Conservation (phyloP, 1,139 yeast genomes). For the Pneumocystis murina region DNA sequence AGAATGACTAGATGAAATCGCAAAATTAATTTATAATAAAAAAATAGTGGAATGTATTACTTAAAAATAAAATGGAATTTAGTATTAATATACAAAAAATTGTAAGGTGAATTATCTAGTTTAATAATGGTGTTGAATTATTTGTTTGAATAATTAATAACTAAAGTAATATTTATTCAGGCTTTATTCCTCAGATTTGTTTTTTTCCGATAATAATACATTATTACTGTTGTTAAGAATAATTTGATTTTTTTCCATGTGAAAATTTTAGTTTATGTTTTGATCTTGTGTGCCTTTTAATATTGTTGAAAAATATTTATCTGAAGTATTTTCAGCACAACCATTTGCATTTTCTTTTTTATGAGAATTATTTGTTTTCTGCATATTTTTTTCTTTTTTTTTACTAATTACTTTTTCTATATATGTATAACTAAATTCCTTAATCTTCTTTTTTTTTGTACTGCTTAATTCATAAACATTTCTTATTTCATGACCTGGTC, state of each 20-base stretch:
- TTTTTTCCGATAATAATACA: not conserved
- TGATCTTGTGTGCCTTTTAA: not conserved
- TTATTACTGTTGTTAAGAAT: not conserved
- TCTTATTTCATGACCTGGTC: constrained; percentile 16
- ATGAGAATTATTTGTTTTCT: constrained; percentile 17
- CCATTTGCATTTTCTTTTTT: not conserved
- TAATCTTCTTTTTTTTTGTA: constrained; percentile 54
- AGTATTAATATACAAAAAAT: not conserved
- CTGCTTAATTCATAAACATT: constrained; percentile 38
- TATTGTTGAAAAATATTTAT: not conserved
- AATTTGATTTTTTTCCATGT: not conserved
- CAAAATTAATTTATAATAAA: not conserved
- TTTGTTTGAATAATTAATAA: not conserved
- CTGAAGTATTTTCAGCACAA: not conserved
- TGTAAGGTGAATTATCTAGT: not conserved
- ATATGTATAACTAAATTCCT: constrained; percentile 45
- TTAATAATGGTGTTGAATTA: not conserved
- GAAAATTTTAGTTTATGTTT: not conserved
- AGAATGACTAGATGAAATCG: not conserved
- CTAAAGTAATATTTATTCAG: not conserved
- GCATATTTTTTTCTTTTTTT: constrained; percentile 34
- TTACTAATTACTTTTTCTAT: constrained; percentile 47
- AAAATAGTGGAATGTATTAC: not conserved
- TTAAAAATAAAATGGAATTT: not conserved
- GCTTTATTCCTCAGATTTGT: not conserved